A percentile compares a stretch with the other conserved stretches of the same genome.
Conservation (phyloP, 108 stramenopile species). For the Stephanodiscus triporus region DNA sequence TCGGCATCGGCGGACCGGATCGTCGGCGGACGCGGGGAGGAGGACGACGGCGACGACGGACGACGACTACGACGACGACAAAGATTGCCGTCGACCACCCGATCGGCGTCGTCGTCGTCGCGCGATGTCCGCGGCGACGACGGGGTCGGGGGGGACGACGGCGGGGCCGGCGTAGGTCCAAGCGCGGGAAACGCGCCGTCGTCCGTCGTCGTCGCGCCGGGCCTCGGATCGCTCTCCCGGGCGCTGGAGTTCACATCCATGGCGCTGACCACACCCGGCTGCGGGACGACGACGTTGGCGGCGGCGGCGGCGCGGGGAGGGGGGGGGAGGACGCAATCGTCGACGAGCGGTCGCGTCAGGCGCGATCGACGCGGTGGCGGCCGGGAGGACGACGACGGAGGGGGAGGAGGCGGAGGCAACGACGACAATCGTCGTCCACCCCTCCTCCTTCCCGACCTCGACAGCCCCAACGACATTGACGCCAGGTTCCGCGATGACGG, state of each 20-base stretch:
- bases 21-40: neutral
- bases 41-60: no score
- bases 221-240: neutral
- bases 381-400: no score
- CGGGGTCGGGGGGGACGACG: constrained; percentile 14
- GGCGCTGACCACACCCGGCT: neutral
- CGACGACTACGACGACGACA: neutral
- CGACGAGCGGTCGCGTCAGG: no score
- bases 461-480: neutral
- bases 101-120: neutral
- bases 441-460: neutral
- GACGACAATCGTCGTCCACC: neutral
- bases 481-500: constrained; percentile 14
- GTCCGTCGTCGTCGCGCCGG: neutral
- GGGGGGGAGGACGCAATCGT: no score
- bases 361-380: no score
- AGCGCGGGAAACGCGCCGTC: no score
- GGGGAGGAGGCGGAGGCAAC: neutral
- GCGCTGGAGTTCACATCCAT: constrained; percentile 9
- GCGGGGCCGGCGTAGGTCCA: no score
- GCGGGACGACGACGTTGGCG: no score
- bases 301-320: no score
- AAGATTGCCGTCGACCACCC: neutral
- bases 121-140: no score
- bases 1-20: neutral